Evolutionary conservation across 106 monocot species (phyloP), one percentile per base, ranked within the genome.

Genomic region (Allium fistulosum): DNA sequence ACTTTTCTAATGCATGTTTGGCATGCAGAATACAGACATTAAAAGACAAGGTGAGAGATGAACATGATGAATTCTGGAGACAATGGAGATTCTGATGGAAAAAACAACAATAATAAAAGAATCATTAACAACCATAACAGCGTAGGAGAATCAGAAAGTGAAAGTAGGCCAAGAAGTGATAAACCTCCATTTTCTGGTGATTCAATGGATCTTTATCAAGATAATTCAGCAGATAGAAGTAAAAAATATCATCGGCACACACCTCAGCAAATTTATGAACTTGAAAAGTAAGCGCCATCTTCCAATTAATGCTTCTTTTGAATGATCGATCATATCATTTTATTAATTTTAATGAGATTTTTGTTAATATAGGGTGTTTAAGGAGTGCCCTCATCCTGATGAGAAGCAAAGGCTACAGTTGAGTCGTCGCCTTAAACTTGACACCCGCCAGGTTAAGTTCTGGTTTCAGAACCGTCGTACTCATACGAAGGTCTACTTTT

Each of bases 391-490:
- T 17, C 96, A 96, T 26, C 96, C 96, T 6, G 96, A 96, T 26
- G 96, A 96, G 79, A 96, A 96, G 74, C 91, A 96, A 71, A 72
- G 96, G 65, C 18, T 84, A 64, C 88, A 91, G 62, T 79, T 96
- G 10, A 91, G 91, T 84, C 72, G 66, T 74, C 56, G 88, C 47
- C 86, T 96, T 6, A 51, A 49, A 67, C 66, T 96, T 14, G 91
- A 91, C 69, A 71, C 62, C 51, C 82, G 96, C 7, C 96, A 96
- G 73, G 96, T 96, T 63, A 96, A 96, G 70, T 96, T 96, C 79
- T 96, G 96, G 96, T 96, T 96, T 80, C 96, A 96, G 70, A 96
- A 96, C 58, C 70, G 96, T 0, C 83, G 96, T 15, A 96, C 96
- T 7, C 96, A 96, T 70, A 91, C 91, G 96, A 96, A 96, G 96